These are phyloP conservation scores for Trametes sanguinea DNA, from an alignment of 768 basidiomycete species.

Conservation along the genomic window DNA sequence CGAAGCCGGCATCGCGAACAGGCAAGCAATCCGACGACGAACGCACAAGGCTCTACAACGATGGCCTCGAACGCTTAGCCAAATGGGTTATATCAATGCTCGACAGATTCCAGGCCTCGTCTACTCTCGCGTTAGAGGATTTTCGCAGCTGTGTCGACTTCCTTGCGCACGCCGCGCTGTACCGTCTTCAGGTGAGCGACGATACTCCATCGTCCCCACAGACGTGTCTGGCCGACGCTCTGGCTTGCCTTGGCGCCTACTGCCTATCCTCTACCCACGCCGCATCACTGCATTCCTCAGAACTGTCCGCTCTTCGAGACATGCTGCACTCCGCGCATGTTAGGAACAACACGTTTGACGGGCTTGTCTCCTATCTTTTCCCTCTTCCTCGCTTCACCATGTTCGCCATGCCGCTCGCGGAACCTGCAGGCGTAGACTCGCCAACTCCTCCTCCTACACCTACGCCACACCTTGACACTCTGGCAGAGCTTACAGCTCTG, in stretches of 20 bases:
- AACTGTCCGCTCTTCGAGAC: not conserved
- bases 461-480: not conserved
- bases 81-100: conserved; percentile 32
- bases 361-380: conserved; percentile 19
- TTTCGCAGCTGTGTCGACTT: conserved; percentile 27
- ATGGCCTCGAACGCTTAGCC: conserved; percentile 20
- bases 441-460: conserved; percentile 14
- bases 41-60: not conserved
- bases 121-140: conserved; percentile 4
- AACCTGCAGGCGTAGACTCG: conserved; percentile 2
- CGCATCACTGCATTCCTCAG: not conserved
- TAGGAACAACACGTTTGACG: conserved; percentile 18
- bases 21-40: not conserved
- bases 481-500: conserved; percentile 31
- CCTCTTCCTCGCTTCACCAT: conserved; percentile 8
- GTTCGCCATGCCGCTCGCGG: conserved; percentile 14
- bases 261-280: conserved; percentile 14
- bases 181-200: conserved; percentile 8
- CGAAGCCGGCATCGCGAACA: not conserved
- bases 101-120: conserved; percentile 15
- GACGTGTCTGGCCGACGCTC: conserved; percentile 12
- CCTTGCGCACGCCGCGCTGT: conserved; percentile 24
- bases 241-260: conserved; percentile 19
- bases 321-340: conserved; percentile 11
- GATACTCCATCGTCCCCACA: conserved; percentile 1